These are phyloP conservation scores for Sphaerulina populicola DNA, from an alignment of 2,329 filamentous ascomycete species.

Conservation along the genomic window DNA sequence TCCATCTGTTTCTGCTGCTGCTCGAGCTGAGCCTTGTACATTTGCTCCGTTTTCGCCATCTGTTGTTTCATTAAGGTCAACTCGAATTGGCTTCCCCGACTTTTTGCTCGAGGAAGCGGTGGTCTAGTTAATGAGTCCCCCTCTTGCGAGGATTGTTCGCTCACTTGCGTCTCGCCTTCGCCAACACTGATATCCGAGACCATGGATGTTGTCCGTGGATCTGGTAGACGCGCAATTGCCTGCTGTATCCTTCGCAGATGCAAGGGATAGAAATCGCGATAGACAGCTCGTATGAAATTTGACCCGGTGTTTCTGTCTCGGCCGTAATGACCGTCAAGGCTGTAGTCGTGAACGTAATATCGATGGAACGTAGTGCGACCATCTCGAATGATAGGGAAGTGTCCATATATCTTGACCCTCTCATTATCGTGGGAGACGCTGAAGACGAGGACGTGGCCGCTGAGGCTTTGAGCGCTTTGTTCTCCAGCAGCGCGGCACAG, in stretches of 20 bases:
- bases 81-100: slow-evolving; percentile 9
- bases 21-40: slow-evolving; percentile 14
- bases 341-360: no score
- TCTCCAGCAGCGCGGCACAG: no score
- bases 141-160: slow-evolving; percentile 12
- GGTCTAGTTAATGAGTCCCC: slow-evolving; percentile 2
- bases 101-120: slow-evolving; percentile 11
- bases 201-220: slow-evolving; percentile 3
- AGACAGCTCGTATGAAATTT: no score
- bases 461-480: no score
- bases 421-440: no score
- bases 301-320: no score
- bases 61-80: slow-evolving; percentile 11
- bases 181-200: slow-evolving; percentile 8
- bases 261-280: background rate
- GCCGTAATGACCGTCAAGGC: no score
- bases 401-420: no score
- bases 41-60: slow-evolving; percentile 10
- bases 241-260: slow-evolving; percentile 10
- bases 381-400: no score
- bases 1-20: slow-evolving; percentile 11
- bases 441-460: no score
- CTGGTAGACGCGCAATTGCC: slow-evolving; percentile 9
- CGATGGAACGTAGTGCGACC: no score
- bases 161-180: slow-evolving; percentile 6